Evolutionary conservation across 495 filamentous ascomycete species (phyloP), one percentile per base, ranked within the genome.

Genomic region (Podospora fimiseda): DNA sequence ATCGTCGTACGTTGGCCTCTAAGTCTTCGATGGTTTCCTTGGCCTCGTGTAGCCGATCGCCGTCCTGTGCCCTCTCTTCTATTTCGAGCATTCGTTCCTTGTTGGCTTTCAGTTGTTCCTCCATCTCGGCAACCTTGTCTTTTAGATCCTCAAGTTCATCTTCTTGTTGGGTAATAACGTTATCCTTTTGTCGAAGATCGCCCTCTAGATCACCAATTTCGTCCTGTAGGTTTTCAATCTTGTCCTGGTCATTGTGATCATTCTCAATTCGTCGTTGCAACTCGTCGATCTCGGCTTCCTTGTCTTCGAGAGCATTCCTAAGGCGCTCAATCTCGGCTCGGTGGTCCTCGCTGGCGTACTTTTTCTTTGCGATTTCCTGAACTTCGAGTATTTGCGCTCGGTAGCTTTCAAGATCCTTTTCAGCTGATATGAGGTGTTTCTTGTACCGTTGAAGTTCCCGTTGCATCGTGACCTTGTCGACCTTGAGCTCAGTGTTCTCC

Each of bases 401-500:
- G 62, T 89, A 95, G 43, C 76, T 71, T 64, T 94, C 89, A 3
- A 94, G 69, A 40, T 80, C 89, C 49, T 85, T 86, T 71, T 96
- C 89, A 22, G 89, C 89, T 37, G 79, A 74, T 30, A 75, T 77
- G 13, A 98, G 74, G 7, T 79, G 82, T 65, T 95, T 96, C 61
- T 84, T 84, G 69, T 90, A 93, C 47, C 82, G 81, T 45, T 84
- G 80, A 11, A 98, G 79, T 55, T 98, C 93, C 44, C 82, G 80
- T 61, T 91, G 83, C 78, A 97, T 85, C 1, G 87, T 91, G 48
- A 92, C 76, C 64, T 86, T 85, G 63, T 91, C 82, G 48, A 95
- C 88, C 70, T 96, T 96, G 38, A 98, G 81, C 54, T 95, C 91
- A 15, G 91, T 92, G 60, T 97, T 97, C 70, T 98, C 93, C 63